These are phyloP conservation scores for Adansonia grandidieri DNA, from an alignment of 441 rosid species.

Conservation along the genomic window DNA sequence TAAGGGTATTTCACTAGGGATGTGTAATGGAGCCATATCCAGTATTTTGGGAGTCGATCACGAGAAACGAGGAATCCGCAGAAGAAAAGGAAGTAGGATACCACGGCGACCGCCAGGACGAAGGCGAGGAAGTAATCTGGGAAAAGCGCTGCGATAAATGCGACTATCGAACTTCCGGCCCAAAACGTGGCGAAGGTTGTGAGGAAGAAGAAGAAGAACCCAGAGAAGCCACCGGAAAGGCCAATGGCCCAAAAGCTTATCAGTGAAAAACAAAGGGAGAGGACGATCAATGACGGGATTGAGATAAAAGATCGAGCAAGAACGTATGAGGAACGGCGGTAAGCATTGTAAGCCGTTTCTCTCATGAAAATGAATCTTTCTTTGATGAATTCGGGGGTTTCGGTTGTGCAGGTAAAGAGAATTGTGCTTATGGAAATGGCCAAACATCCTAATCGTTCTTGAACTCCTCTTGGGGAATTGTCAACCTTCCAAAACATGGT, in stretches of 20 bases:
- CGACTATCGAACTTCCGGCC: slow-evolving; percentile 75
- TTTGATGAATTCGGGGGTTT: slow-evolving; percentile 71
- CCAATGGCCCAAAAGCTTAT: slow-evolving; percentile 70
- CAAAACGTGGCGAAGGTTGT: slow-evolving; percentile 64
- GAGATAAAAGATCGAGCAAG: slow-evolving; percentile 70
- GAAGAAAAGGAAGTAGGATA: slow-evolving; percentile 50
- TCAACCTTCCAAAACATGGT: slow-evolving; percentile 69
- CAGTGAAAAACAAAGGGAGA: slow-evolving; percentile 61
- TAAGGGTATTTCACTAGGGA: neutral
- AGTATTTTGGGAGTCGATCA: neutral
- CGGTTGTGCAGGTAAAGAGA: slow-evolving; percentile 76
- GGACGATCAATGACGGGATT: slow-evolving; percentile 60
- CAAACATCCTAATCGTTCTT: slow-evolving; percentile 73
- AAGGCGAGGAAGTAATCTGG: slow-evolving; percentile 73
- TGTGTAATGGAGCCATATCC: too few relatives aligned
- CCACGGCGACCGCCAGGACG: slow-evolving; percentile 52
- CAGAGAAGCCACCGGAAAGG: slow-evolving; percentile 54
- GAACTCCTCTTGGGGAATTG: slow-evolving; percentile 72
- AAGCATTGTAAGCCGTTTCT: slow-evolving; percentile 87
- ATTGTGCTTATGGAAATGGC: slow-evolving; percentile 83
- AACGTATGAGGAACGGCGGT: slow-evolving; percentile 72
- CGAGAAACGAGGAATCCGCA: neutral
- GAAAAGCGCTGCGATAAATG: slow-evolving; percentile 73
- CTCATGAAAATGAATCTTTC: slow-evolving; percentile 84
- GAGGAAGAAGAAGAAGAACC: slow-evolving; percentile 70